Percentiles rank a stretch among this genome's conserved stretches.
Evolutionary conservation across 2,329 filamentous ascomycete species (phyloP).

Genomic region (Didymella arachidicola): DNA sequence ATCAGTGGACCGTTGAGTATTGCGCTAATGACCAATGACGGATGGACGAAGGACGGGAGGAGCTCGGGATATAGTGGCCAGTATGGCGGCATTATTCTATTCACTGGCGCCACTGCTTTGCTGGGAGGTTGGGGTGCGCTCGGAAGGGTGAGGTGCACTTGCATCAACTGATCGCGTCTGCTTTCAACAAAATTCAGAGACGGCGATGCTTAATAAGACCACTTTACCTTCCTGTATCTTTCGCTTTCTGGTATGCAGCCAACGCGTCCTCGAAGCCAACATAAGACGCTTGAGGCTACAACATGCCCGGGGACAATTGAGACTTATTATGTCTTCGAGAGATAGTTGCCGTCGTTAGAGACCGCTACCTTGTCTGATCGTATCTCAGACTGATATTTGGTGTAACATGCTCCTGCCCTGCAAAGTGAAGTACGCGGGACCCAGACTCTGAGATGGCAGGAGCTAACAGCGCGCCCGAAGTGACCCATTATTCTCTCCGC

Average conservation of each 20-base stretch:
- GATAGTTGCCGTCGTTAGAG: background rate
- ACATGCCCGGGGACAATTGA: background rate
- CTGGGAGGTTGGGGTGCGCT: constrained; percentile 25
- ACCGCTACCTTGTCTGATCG: background rate
- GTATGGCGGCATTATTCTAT: constrained; percentile 52
- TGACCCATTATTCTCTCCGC: background rate
- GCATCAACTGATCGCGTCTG: background rate
- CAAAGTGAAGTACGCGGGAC: constrained; percentile 3
- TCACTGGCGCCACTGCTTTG: constrained; percentile 49
- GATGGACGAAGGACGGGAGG: constrained; percentile 26
- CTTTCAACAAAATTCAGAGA: background rate
- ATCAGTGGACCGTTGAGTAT: constrained; percentile 60
- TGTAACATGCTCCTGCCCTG: background rate
- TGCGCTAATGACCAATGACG: constrained; percentile 40
- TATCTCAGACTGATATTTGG: background rate
- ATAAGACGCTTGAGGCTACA: background rate
- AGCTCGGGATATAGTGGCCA: constrained; percentile 48
- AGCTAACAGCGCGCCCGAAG: background rate
- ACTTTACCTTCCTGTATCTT: too few relatives aligned
- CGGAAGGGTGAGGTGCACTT: constrained; percentile 6
- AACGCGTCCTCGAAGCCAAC: background rate
- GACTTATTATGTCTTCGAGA: background rate
- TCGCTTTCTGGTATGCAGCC: background rate
- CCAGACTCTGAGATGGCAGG: constrained; percentile 10
- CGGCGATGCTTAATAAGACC: background rate